Evolutionary conservation across 331 rosid genomes (phyloP).

Genomic region (Rosa hybrid): DNA sequence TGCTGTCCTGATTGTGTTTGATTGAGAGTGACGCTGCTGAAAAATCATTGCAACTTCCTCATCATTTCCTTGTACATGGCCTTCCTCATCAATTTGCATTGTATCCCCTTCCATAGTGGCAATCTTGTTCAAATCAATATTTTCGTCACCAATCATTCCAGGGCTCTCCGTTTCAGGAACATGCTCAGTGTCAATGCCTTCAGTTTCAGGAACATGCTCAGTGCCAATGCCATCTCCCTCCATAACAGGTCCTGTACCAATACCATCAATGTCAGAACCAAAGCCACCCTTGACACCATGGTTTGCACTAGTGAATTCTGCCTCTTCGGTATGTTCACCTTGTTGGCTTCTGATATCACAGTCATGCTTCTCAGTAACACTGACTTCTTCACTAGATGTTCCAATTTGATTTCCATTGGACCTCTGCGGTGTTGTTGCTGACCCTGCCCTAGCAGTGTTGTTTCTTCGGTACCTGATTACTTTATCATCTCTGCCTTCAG

Average conservation of each 20-base stretch:
- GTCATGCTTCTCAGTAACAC: constrained; percentile 79
- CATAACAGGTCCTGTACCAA: constrained; percentile 45
- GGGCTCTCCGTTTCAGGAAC: constrained; percentile 79
- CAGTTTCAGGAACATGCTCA: constrained; percentile 69
- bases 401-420: constrained; percentile 42
- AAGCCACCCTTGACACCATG: constrained; percentile 58
- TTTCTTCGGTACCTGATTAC: constrained; percentile 38
- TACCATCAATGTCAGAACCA: constrained; percentile 72
- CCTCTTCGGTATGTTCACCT: constrained; percentile 72
- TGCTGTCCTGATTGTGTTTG: constrained; percentile 56
- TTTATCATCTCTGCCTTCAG: constrained; percentile 38
- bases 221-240: constrained; percentile 73
- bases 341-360: constrained; percentile 61
- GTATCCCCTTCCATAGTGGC: constrained; percentile 64
- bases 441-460: constrained; percentile 48
- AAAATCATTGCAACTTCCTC: constrained; percentile 45
- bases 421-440: constrained; percentile 54
- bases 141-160: constrained; percentile 45
- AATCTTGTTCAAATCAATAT: constrained; percentile 52
- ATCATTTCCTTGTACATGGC: constrained; percentile 55
- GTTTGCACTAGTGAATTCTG: constrained; percentile 72
- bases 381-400: constrained; percentile 69
- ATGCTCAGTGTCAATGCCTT: constrained; percentile 62
- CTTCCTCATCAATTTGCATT: constrained; percentile 74
- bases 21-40: constrained; percentile 49